Percentiles rank a stretch among this genome's conserved stretches.
phyloP scores from a whole-genome alignment of 2,329 filamentous ascomycete genomes.

The Calcarisporium arbuscula region DNA sequence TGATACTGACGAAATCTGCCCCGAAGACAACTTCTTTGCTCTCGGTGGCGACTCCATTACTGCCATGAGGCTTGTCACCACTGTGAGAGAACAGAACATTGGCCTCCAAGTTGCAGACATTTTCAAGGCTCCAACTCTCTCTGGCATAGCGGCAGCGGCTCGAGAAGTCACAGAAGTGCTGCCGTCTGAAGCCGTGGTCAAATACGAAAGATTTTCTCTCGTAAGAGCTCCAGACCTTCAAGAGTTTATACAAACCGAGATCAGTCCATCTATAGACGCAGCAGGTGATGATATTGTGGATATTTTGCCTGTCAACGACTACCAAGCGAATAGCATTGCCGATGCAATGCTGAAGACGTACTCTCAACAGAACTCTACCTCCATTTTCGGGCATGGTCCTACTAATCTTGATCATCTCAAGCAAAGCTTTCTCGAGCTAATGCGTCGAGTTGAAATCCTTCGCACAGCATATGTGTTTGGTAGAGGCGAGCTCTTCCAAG shows the following conservation, averaged over 20 bases:
- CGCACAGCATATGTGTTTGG: not conserved
- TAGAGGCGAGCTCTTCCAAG: slow-evolving; percentile 1
- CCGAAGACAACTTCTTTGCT: slow-evolving; percentile 14
- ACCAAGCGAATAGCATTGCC: slow-evolving; percentile 1
- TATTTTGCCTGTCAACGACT: not conserved
- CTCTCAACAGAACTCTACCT: slow-evolving; percentile 1
- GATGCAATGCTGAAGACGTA: too few species aligned
- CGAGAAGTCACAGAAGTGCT: too few species aligned
- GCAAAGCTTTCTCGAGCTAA: not conserved
- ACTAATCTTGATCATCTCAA: not conserved
- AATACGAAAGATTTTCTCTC: not conserved
- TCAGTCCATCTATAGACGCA: too few species aligned
- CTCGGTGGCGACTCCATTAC: slow-evolving; percentile 11
- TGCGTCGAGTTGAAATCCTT: slow-evolving; percentile 1
- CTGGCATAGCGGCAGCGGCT: slow-evolving; percentile 7
- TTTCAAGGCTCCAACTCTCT: slow-evolving; percentile 8
- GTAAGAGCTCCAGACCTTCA: too few species aligned
- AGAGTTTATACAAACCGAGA: not conserved
- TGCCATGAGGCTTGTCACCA: slow-evolving; percentile 10
- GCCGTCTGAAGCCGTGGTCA: not conserved
- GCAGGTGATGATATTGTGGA: not conserved
- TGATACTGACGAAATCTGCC: slow-evolving; percentile 6
- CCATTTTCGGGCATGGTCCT: not conserved
- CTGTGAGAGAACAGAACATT: slow-evolving; percentile 6
- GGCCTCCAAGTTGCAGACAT: slow-evolving; percentile 8